phyloP scores from a whole-genome alignment of 2,329 filamentous ascomycete genomes.

The Nothophaeocryptopus gaeumannii region DNA sequence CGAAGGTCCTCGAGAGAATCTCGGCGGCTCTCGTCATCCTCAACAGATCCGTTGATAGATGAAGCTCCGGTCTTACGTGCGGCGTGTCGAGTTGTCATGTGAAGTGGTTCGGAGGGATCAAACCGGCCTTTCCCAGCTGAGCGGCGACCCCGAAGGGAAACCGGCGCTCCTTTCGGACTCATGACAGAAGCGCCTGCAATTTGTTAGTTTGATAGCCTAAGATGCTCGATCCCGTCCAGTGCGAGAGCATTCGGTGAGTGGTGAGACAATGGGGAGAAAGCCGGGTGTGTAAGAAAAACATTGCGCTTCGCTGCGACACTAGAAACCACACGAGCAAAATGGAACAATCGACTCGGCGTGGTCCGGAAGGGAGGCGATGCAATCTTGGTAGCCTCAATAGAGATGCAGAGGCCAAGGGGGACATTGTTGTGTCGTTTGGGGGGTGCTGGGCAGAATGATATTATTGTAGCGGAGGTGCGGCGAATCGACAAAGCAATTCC shows the following conservation, averaged over 20 bases:
- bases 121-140: constrained; percentile 32
- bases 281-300: too few relatives aligned
- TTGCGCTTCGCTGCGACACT: too few relatives aligned
- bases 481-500: constrained; percentile 6
- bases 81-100: constrained; percentile 47
- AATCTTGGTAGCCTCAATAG: too few relatives aligned
- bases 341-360: too few relatives aligned
- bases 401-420: neutral
- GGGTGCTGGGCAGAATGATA: neutral
- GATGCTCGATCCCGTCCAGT: too few relatives aligned
- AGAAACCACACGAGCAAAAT: too few relatives aligned
- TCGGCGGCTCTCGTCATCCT: constrained; percentile 24
- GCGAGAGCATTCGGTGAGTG: too few relatives aligned
- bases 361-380: too few relatives aligned
- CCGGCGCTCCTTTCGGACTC: constrained; percentile 1
- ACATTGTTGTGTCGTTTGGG: neutral
- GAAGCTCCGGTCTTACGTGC: constrained; percentile 21
- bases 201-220: too few relatives aligned
- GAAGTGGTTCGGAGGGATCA: constrained; percentile 47
- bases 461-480: constrained; percentile 13
- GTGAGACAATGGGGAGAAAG: too few relatives aligned
- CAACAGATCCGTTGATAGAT: constrained; percentile 28
- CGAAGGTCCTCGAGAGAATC: constrained; percentile 26
- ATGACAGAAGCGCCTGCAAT: neutral
- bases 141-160: too few relatives aligned